Percentiles rank a stretch among this genome's conserved stretches.
Conservation (phyloP, 805 yeast genomes). For the Kodamaea hsintzibuensis region DNA sequence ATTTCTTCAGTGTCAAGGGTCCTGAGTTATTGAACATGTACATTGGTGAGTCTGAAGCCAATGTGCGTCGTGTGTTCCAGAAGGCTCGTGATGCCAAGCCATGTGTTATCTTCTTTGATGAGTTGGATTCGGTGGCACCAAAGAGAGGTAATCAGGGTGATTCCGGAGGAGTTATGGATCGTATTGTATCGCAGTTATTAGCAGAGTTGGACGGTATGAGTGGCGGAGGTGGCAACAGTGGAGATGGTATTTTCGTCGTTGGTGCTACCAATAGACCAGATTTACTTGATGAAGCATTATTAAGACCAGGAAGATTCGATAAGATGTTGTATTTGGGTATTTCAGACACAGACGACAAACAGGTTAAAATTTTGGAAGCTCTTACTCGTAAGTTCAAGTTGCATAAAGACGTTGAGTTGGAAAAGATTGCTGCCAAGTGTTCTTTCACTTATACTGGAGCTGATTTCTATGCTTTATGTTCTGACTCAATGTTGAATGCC, state of each 20-base stretch:
- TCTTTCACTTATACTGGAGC: constrained; percentile 97
- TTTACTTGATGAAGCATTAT: constrained; percentile 85
- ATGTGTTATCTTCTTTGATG: constrained; percentile 96
- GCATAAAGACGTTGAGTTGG: constrained; percentile 58
- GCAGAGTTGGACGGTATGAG: constrained; percentile 98
- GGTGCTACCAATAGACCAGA: constrained; percentile 99
- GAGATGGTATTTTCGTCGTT: constrained; percentile 91
- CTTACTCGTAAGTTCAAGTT: constrained; percentile 80
- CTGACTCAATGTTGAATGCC: constrained; percentile 94
- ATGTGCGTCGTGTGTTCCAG: constrained; percentile 91
- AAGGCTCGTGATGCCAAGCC: constrained; percentile 96
- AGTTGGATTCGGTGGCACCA: constrained; percentile 96
- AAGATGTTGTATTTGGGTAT: constrained; percentile 93
- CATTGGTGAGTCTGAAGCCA: constrained; percentile 98
- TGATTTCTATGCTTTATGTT: constrained; percentile 93
- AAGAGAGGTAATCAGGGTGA: constrained; percentile 98
- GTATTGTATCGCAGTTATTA: constrained; percentile 91
- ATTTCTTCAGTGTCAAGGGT: constrained; percentile 95
- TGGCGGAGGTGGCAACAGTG: constrained; percentile 52
- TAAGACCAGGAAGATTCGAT: constrained; percentile 94
- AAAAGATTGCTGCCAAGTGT: constrained; percentile 62
- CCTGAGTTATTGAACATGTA: constrained; percentile 97
- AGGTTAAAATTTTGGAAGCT: constrained; percentile 81
- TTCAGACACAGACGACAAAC: constrained; percentile 87
- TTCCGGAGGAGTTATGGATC: constrained; percentile 98